phyloP scores from a whole-genome alignment of 179 eudicot genomes.

The Beta corolliflora region DNA sequence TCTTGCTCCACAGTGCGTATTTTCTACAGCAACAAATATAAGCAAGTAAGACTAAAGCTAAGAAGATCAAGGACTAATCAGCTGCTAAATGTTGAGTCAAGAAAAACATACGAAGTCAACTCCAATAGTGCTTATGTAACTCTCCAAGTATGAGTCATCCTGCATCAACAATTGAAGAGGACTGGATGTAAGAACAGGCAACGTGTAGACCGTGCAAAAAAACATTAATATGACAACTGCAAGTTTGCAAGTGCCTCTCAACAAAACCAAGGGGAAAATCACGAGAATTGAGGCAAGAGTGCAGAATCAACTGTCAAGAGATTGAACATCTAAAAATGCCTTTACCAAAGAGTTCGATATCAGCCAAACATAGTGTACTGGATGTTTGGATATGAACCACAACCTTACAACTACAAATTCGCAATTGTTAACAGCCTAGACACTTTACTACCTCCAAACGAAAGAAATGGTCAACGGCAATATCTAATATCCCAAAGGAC shows the following conservation, averaged over 20 bases:
- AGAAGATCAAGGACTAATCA: background rate
- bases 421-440: background rate
- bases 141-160: constrained; percentile 53
- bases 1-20: constrained; percentile 83
- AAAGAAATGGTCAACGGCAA: background rate
- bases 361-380: background rate
- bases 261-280: background rate
- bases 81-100: background rate
- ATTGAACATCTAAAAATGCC: background rate
- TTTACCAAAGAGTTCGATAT: background rate
- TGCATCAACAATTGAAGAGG: constrained; percentile 18
- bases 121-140: constrained; percentile 75
- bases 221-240: background rate
- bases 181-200: constrained; percentile 12
- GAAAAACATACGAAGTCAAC: constrained; percentile 60
- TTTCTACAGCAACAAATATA: constrained; percentile 43
- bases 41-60: constrained; percentile 11
- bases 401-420: background rate
- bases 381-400: background rate
- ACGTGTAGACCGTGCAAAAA: background rate
- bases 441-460: background rate
- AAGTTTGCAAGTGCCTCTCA: background rate
- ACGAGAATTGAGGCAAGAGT: background rate
- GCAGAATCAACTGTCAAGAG: background rate
- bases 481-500: background rate